Conservation (phyloP, 2,329 filamentous ascomycete genomes). For the Aspergillus versicolor region DNA sequence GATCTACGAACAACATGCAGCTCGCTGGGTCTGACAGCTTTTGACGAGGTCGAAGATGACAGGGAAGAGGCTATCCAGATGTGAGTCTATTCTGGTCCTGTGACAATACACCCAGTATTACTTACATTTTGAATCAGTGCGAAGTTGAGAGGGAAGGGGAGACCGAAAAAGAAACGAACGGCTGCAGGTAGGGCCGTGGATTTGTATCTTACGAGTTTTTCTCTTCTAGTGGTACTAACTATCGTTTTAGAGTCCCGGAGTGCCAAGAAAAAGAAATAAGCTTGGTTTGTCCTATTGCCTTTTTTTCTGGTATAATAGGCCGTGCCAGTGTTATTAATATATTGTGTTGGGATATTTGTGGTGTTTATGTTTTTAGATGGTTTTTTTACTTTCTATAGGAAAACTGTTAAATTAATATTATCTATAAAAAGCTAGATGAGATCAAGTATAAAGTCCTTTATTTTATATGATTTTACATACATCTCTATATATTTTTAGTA, state of each 20-base stretch:
- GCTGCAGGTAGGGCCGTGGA: slow-evolving; percentile 36
- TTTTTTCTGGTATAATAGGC: not conserved
- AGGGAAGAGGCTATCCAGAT: slow-evolving; percentile 64
- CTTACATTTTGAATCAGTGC: slow-evolving; percentile 48
- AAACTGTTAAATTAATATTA: too few species aligned
- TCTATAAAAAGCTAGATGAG: too few species aligned
- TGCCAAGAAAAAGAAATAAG: slow-evolving; percentile 30
- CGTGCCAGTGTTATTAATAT: too few species aligned
- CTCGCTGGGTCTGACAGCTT: slow-evolving; percentile 62
- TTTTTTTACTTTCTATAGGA: too few species aligned
- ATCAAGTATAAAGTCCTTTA: too few species aligned
- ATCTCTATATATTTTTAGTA: too few species aligned
- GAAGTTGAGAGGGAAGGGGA: slow-evolving; percentile 79
- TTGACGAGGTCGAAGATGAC: slow-evolving; percentile 76
- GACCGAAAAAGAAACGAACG: slow-evolving; percentile 83
- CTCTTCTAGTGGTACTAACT: not conserved
- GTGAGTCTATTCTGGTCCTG: slow-evolving; percentile 46
- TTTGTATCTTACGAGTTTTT: not conserved
- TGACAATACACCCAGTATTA: not conserved
- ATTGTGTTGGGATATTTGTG: too few species aligned
- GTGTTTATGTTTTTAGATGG: too few species aligned
- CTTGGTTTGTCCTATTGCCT: not conserved
- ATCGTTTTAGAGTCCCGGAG: slow-evolving; percentile 25
- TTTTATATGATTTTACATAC: too few species aligned
- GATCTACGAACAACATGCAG: slow-evolving; percentile 71